Evolutionary conservation across 2,329 filamentous ascomycete species (phyloP), one percentile per base, ranked within the genome.

Genomic region (Pyrenochaeta sp.): DNA sequence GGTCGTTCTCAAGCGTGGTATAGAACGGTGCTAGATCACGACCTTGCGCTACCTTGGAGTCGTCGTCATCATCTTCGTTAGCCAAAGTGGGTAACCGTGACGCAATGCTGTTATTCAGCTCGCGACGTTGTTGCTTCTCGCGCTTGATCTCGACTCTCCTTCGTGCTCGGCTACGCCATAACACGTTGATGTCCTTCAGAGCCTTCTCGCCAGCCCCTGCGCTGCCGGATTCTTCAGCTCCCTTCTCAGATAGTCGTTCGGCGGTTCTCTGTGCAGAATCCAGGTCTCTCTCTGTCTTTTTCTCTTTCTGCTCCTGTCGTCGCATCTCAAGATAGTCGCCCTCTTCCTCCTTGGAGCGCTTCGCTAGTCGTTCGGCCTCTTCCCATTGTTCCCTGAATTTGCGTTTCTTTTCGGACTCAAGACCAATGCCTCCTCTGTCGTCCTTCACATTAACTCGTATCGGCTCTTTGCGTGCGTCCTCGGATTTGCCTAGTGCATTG

Each of bases 351-450:
- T 85, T 80, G 24, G 88, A 72, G 43, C 69, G 66, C 64, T 78
- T 79, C 30, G 70, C 71, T 34, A 67, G 57, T 43, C 72, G 65
- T 15, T 71, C 70, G 27, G 68, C 67, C 51, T 75, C 64, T 48
- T 75, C 76, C 52, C 73, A 75, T 10, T 75, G 72, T 55, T 79
- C 77, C 51, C 74, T 65, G 54, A 85, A 78, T 72, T 90, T 93
- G 64, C 92, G 84, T 81, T 96, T 97, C 79, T 89, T 89, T 54
- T 95, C 92, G 4, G 85, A 88, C 63, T 95, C 92, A 68, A 94
- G 79, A 0, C 95, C 94, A 64, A 98, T 92, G 1, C 94, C 95
- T 15, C 88, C 89, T 2, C 91, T 85, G 69, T 90, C 90, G 51
- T 93, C 90, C 75, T 95, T 96, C 72, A 96, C 79, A 56, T 84